phyloP scores from a whole-genome alignment of 495 filamentous ascomycete genomes.

The Xylaria bambusicola region DNA sequence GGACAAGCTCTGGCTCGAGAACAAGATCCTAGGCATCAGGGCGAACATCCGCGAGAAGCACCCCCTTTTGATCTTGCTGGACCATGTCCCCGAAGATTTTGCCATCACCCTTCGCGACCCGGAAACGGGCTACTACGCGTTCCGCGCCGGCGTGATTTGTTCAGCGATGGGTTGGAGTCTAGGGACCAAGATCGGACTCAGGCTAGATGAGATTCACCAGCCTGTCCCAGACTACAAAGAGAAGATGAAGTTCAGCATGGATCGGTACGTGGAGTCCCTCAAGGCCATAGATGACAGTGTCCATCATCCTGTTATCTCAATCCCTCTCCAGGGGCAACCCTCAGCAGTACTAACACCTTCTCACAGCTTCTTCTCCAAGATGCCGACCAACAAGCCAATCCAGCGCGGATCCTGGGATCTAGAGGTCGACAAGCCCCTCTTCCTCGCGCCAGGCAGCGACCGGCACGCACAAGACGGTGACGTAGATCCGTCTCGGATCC shows the following conservation, averaged over 20 bases:
- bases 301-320: no score
- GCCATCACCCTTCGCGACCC: conserved; percentile 76
- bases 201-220: conserved; percentile 72
- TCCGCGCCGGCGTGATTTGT: conserved; percentile 79
- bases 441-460: conserved; percentile 71
- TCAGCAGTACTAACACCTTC: conserved; percentile 13
- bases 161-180: conserved; percentile 82
- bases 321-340: no score
- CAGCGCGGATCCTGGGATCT: conserved; percentile 89
- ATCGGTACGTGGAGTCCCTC: conserved; percentile 52
- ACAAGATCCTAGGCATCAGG: conserved; percentile 67
- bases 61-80: conserved; percentile 72
- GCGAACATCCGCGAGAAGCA: conserved; percentile 62
- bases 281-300: no score
- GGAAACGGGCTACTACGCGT: conserved; percentile 69
- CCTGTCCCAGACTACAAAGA: conserved; percentile 86
- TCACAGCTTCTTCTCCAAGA: conserved; percentile 70
- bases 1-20: conserved; percentile 65
- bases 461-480: conserved; percentile 58
- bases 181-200: conserved; percentile 70
- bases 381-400: conserved; percentile 74
- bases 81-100: conserved; percentile 90
- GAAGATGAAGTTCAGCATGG: conserved; percentile 89
- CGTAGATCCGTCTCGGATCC: conserved; percentile 60
- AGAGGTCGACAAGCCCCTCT: conserved; percentile 76